A percentile compares a stretch with the other conserved stretches of the same genome.
Evolutionary conservation across 805 yeast species (phyloP).

Genomic region (Candida incommunis): DNA sequence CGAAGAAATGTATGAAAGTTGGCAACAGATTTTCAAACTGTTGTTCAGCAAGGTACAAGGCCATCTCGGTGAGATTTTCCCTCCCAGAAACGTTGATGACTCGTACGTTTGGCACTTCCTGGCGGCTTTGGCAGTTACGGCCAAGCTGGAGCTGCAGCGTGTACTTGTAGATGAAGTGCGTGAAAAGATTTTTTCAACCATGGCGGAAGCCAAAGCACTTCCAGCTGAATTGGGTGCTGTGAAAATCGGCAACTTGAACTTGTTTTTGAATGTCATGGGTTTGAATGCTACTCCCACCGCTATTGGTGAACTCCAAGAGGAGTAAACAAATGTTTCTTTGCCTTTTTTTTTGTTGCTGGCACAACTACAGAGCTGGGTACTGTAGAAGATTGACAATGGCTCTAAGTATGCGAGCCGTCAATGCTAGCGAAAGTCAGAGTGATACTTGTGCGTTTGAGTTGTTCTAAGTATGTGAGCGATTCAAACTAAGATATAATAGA

Average conservation of each 20-base stretch:
- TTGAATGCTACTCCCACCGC: conserved; percentile 82
- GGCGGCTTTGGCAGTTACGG: conserved; percentile 86
- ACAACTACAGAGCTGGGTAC: background rate
- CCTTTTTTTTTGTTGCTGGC: no score
- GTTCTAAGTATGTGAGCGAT: background rate
- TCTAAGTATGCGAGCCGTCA: background rate
- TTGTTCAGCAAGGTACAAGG: conserved; percentile 70
- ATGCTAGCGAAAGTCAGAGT: background rate
- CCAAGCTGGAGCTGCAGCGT: conserved; percentile 77
- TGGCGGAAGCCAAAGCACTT: conserved; percentile 57
- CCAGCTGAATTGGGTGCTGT: conserved; percentile 38
- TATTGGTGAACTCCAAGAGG: conserved; percentile 53
- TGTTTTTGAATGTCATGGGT: conserved; percentile 94
- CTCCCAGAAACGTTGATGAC: conserved; percentile 51
- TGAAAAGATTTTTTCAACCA: conserved; percentile 81
- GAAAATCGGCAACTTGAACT: conserved; percentile 65
- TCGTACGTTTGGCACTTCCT: conserved; percentile 93
- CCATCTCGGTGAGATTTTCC: conserved; percentile 66
- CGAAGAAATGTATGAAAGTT: conserved; percentile 44
- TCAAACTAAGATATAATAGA: background rate
- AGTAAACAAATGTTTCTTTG: conserved; percentile 2
- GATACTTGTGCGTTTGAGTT: background rate
- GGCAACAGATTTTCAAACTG: conserved; percentile 73
- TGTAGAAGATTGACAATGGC: no score
- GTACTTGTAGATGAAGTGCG: conserved; percentile 88